These are phyloP conservation scores for Cladorrhinum sp. DNA, from an alignment of 2,329 filamentous ascomycete genomes.

Conservation along the genomic window DNA sequence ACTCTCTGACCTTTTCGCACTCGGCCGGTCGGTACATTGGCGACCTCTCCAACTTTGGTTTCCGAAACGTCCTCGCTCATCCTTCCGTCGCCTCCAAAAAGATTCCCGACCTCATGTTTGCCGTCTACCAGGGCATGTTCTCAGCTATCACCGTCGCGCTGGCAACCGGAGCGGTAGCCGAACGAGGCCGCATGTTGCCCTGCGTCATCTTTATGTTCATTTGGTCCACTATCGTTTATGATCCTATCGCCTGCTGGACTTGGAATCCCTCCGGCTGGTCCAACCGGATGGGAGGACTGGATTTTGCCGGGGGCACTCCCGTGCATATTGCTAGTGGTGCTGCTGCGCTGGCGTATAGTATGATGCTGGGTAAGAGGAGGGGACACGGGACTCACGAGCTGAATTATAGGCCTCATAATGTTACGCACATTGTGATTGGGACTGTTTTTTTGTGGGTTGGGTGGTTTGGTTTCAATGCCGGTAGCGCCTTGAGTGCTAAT, in stretches of 20 bases:
- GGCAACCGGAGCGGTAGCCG: slow-evolving; percentile 79
- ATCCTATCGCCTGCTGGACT: slow-evolving; percentile 92
- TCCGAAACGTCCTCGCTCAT: slow-evolving; percentile 69
- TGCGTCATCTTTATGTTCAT: slow-evolving; percentile 91
- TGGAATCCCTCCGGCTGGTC: slow-evolving; percentile 86
- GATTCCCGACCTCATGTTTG: slow-evolving; percentile 81
- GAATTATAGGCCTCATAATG: slow-evolving; percentile 90
- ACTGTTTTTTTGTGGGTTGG: slow-evolving; percentile 94
- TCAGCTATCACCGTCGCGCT: slow-evolving; percentile 82
- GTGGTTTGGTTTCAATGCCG: slow-evolving; percentile 94
- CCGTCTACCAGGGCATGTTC: slow-evolving; percentile 86
- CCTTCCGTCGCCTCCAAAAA: slow-evolving; percentile 71
- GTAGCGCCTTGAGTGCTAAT: slow-evolving; percentile 77
- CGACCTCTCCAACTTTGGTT: slow-evolving; percentile 74
- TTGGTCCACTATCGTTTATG: slow-evolving; percentile 87
- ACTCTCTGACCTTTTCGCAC: slow-evolving; percentile 79
- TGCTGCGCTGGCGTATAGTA: slow-evolving; percentile 82
- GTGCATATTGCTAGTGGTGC: slow-evolving; percentile 84
- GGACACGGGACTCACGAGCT: slow-evolving; percentile 84
- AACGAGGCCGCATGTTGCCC: slow-evolving; percentile 83
- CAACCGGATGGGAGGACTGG: slow-evolving; percentile 73
- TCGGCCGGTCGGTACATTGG: slow-evolving; percentile 73
- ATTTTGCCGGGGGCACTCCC: slow-evolving; percentile 87
- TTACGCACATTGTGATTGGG: slow-evolving; percentile 86
- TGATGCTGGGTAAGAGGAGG: slow-evolving; percentile 83